Evolutionary conservation across 345 rosid genomes (phyloP).

Genomic region (Brassica carinata): DNA sequence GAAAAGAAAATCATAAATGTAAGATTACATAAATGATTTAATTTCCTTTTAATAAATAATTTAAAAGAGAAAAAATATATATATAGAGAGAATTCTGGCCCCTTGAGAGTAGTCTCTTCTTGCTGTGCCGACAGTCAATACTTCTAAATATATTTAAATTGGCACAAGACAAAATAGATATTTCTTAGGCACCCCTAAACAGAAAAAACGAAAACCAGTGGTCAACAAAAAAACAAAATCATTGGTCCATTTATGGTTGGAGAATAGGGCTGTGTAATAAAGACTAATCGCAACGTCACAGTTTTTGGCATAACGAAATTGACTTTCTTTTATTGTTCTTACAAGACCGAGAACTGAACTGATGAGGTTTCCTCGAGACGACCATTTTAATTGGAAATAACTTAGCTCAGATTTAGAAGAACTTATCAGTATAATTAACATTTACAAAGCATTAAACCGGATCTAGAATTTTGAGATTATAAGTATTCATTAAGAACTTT

Average conservation of each 20-base stretch:
- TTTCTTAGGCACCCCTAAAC: background rate
- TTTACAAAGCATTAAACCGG: background rate
- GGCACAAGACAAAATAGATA: slow-evolving; percentile 19
- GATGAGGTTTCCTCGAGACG: background rate
- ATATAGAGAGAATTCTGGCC: background rate
- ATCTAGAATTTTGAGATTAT: too few species aligned
- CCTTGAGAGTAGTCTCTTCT: slow-evolving; percentile 11
- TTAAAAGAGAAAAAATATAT: background rate
- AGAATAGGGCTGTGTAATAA: background rate
- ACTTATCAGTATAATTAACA: background rate
- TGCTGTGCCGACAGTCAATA: slow-evolving; percentile 30
- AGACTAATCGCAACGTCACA: background rate
- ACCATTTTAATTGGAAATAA: background rate
- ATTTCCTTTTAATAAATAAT: background rate
- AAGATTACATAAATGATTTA: background rate
- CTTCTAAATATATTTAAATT: background rate
- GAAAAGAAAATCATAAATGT: background rate
- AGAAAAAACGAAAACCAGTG: slow-evolving; percentile 1
- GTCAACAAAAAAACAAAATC: background rate
- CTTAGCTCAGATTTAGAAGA: background rate
- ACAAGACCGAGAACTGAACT: slow-evolving; percentile 5
- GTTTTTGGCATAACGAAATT: slow-evolving; percentile 18
- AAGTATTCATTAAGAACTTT: too few species aligned
- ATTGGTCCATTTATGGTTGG: background rate
- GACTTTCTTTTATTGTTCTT: slow-evolving; percentile 19